Evolutionary conservation across 1,139 yeast species (phyloP).

Genomic region (Kodamaea ohmeri): DNA sequence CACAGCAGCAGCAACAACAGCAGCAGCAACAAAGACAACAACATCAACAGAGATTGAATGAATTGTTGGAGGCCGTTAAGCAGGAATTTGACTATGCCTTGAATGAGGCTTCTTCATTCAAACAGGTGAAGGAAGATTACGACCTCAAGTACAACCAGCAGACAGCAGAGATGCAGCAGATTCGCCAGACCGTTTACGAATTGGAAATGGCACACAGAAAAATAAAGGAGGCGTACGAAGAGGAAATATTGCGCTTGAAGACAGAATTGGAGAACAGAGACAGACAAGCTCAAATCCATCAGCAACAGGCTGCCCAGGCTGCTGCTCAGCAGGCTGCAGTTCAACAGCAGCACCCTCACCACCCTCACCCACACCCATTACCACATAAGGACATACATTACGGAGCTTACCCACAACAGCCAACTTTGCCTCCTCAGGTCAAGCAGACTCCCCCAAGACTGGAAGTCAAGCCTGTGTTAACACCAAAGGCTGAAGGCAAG

Average conservation of each 20-base stretch:
- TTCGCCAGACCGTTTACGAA: conserved; percentile 90
- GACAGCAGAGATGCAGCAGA: conserved; percentile 91
- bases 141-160: conserved; percentile 90
- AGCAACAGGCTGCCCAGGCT: conserved; percentile 21
- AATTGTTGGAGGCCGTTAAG: conserved; percentile 86
- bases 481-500: conserved; percentile 8
- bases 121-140: conserved; percentile 91
- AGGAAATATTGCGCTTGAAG: conserved; percentile 81
- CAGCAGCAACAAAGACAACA: conserved; percentile 38
- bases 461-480: conserved; percentile 15
- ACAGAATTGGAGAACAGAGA: conserved; percentile 80
- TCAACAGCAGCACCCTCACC: conserved; percentile 17
- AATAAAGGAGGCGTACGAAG: conserved; percentile 94
- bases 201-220: conserved; percentile 91
- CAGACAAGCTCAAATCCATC: conserved; percentile 48
- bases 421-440: conserved; percentile 18
- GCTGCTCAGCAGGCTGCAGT: conserved; percentile 26
- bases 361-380: conserved; percentile 16
- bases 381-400: conserved; percentile 17
- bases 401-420: conserved; percentile 20
- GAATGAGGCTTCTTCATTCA: conserved; percentile 81
- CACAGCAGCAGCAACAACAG: conserved; percentile 14
- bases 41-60: conserved; percentile 59
- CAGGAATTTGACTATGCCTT: conserved; percentile 87
- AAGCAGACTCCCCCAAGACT: conserved; percentile 16